These are phyloP conservation scores for Helenozyma rhizophorensis DNA, from an alignment of 805 yeast genomes.

Conservation along the genomic window DNA sequence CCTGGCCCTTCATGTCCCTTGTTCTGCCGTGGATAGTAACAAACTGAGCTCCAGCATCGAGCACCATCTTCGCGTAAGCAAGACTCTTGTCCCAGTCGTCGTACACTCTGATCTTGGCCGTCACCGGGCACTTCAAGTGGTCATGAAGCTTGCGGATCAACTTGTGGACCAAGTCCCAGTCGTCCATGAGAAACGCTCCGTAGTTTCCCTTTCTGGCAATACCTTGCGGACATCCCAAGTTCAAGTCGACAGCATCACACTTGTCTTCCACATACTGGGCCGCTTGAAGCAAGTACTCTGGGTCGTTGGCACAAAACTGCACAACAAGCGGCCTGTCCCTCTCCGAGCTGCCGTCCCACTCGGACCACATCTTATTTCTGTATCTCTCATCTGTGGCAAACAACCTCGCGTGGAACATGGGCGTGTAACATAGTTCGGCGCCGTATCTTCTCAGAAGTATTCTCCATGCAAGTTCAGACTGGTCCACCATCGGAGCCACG, in stretches of 20 bases:
- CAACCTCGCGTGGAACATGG: constrained; percentile 91
- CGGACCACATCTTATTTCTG: constrained; percentile 66
- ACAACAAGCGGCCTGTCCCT: constrained; percentile 84
- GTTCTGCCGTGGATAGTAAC: constrained; percentile 94
- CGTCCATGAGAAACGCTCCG: constrained; percentile 96
- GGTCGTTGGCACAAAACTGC: constrained; percentile 96
- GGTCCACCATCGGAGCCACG: constrained; percentile 99
- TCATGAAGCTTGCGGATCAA: constrained; percentile 71
- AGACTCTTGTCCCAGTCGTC: constrained; percentile 80
- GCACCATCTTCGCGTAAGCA: constrained; percentile 82
- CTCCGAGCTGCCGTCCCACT: constrained; percentile 64
- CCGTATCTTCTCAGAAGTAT: constrained; percentile 82
- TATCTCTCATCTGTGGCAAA: constrained; percentile 85
- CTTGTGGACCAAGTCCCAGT: constrained; percentile 77
- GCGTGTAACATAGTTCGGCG: constrained; percentile 91
- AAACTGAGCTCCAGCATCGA: constrained; percentile 93
- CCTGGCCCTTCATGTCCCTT: constrained; percentile 96
- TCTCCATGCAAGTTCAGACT: constrained; percentile 94
- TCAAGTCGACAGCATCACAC: constrained; percentile 95
- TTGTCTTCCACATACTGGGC: constrained; percentile 74
- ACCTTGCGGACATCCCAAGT: constrained; percentile 97
- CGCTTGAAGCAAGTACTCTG: constrained; percentile 75
- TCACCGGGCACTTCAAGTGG: constrained; percentile 79
- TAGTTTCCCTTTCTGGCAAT: constrained; percentile 93
- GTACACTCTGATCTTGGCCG: constrained; percentile 91